Evolutionary conservation across 768 basidiomycete genomes (phyloP), one percentile per base, ranked within the genome.

Genomic region (Boletus insuetus): DNA sequence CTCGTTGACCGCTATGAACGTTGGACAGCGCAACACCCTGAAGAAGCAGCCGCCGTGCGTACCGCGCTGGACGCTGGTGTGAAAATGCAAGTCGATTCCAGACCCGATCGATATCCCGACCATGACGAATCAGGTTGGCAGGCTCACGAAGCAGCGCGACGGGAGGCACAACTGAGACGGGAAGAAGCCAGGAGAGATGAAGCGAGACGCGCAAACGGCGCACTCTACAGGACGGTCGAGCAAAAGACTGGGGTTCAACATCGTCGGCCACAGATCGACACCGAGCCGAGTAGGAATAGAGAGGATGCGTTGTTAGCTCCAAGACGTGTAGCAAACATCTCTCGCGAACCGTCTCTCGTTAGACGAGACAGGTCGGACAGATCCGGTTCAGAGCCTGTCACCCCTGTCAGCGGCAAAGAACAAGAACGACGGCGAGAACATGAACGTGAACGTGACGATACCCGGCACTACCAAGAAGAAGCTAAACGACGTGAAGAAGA

Each of bases 1-100:
- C 77, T 92, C 9, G 79, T 87, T 42, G 79, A 82, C 41, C 79
- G 84, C 16, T 84, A 82, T 59, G 85, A 87, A 48, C 73, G 76
- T 47, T 90, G 86, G 86, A 65, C 71, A 12, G 69, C 70, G 37
- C 70, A 73, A 38, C 73, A 82, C 57, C 75, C 77, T 8, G 72
- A 79, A 46, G 72, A 70, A 31, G 69, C 62, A 32, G 57, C 59
- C 45, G 56, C 57, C 20, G 58, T 58, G 32, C 66, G 64, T 52
- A 47, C 64, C 19, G 46, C 64, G 3, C 51, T 59, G 37, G 68
- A 68, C n/a, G 49, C 64, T 17, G 56, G 55, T 46, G 46, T 57
- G 46, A 62, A 40, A 56, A 51, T 46, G 54, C 62, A 64, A 52
- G 62, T 62, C 48, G 68, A 68, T 47, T 63, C 60, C 54, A 60